A percentile compares a stretch with the other conserved stretches of the same genome.
Evolutionary conservation across 2,329 filamentous ascomycete genomes (phyloP).

Genomic region (Ophioceras dolichostomum): DNA sequence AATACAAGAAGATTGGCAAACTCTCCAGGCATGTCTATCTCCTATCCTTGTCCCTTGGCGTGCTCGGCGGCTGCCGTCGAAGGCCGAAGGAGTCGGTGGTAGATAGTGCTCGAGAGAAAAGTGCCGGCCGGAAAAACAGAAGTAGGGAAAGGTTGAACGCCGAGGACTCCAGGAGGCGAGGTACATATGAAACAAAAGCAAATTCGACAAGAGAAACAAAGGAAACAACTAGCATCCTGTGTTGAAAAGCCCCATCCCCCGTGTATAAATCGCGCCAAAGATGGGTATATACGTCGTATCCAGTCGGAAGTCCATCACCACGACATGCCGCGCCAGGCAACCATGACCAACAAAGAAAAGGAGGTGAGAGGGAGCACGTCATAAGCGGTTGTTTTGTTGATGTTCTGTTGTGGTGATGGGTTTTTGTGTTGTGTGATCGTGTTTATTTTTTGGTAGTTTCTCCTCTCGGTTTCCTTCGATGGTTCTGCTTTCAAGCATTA

Average conservation of each 20-base stretch:
- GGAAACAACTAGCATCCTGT: conserved; percentile 1
- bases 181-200: conserved; percentile 24
- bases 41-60: no score
- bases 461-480: no score
- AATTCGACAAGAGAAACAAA: conserved; percentile 8
- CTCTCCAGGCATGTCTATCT: no score
- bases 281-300: conserved; percentile 19
- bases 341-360: background rate
- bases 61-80: no score
- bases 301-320: conserved; percentile 5
- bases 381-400: no score
- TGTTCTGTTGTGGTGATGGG: background rate
- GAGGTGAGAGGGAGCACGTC: background rate
- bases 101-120: no score
- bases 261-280: conserved; percentile 19
- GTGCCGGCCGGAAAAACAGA: no score
- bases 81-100: no score
- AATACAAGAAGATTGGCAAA: no score
- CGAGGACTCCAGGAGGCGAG: conserved; percentile 36
- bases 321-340: conserved; percentile 5
- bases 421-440: background rate
- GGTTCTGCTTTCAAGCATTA: no score
- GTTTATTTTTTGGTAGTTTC: no score
- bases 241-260: conserved; percentile 17
- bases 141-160: conserved; percentile 12